Evolutionary conservation across 192 early-diverging fungal species (phyloP).

Genomic region (Pilobolus umbonatus): DNA sequence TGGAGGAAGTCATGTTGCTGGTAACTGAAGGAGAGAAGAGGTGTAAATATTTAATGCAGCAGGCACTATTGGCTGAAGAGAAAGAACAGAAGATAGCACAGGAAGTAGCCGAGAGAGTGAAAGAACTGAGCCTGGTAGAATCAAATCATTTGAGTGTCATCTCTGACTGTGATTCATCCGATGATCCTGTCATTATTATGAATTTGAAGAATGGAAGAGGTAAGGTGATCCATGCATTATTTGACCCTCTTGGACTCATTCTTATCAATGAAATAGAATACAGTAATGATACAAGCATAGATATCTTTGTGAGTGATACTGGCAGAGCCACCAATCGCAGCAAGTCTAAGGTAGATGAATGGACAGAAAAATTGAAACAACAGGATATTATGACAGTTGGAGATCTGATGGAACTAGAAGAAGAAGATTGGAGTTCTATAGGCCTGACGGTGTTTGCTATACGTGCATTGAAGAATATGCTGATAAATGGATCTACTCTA

Average conservation of each 20-base stretch:
- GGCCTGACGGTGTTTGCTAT: slow-evolving; percentile 49
- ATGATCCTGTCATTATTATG: not conserved
- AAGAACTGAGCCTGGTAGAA: too few relatives aligned
- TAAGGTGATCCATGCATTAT: not conserved
- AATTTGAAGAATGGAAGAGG: not conserved
- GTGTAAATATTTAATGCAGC: slow-evolving; percentile 14
- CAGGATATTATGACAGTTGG: slow-evolving; percentile 76
- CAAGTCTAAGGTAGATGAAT: slow-evolving; percentile 62
- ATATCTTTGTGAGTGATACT: slow-evolving; percentile 61
- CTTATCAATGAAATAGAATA: slow-evolving; percentile 45
- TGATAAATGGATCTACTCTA: too few relatives aligned
- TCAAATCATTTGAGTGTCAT: too few relatives aligned
- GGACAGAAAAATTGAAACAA: slow-evolving; percentile 56
- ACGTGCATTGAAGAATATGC: slow-evolving; percentile 43
- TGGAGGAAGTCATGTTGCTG: not conserved
- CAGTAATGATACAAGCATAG: slow-evolving; percentile 53
- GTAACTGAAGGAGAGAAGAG: slow-evolving; percentile 15
- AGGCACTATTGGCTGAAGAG: slow-evolving; percentile 20
- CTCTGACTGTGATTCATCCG: too few relatives aligned
- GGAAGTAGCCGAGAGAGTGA: too few relatives aligned
- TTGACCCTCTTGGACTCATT: not conserved
- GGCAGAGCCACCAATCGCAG: slow-evolving; percentile 58
- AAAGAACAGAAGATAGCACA: slow-evolving; percentile 9
- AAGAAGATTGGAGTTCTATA: slow-evolving; percentile 65
- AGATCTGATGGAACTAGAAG: slow-evolving; percentile 59